Base-by-base conservation (phyloP, 805 yeast genomes). In the Saturnispora bothae region DNA sequence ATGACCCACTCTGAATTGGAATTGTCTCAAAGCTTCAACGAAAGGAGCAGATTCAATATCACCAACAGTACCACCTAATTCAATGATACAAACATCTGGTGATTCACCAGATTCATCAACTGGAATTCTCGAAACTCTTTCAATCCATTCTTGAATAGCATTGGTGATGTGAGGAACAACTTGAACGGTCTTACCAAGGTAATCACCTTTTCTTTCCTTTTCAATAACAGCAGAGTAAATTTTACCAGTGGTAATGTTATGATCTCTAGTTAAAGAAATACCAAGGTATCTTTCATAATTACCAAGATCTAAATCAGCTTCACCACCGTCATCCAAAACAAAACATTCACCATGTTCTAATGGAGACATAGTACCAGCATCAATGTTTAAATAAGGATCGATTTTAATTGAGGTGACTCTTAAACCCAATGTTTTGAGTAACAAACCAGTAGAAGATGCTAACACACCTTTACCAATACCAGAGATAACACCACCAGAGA, bases 331-430 rank as follows among this genome's bases (percentile, higher is more conserved):
- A 60, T 89, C 83, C 56, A 92, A 71, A 38, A 92, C 97, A 59
- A 92, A 92, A 59, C 95, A 95, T 64, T 92, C 99, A 52, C 99
- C 98, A 59, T 92, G 99, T 63, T 92, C 99, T 57, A 92, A 69
- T 17, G 99, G 99, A 30, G 96, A 84, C 99, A 92, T 92, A 32
- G 99, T 92, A 53, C 99, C 99, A 28, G 99, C 99, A 66, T 92
- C 99, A 50, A 92, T 85, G 66, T 92, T 92, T 94, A 92, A 83
- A 65, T 92, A 92, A 29, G 99, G 99, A 66, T 92, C 99, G 54
- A 92, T 92, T 63, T 92, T 92, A 67, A 92, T 89, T 13, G 97
- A 86, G 4, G 98, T 89, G 45, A 89, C 97, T 57, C 94, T 79
- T 54, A 83, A 71, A 44, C 99, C 99, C 42, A 84, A 66, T 29